phyloP scores from a whole-genome alignment of 805 yeast genomes.

The Metschnikowia orientalis region DNA sequence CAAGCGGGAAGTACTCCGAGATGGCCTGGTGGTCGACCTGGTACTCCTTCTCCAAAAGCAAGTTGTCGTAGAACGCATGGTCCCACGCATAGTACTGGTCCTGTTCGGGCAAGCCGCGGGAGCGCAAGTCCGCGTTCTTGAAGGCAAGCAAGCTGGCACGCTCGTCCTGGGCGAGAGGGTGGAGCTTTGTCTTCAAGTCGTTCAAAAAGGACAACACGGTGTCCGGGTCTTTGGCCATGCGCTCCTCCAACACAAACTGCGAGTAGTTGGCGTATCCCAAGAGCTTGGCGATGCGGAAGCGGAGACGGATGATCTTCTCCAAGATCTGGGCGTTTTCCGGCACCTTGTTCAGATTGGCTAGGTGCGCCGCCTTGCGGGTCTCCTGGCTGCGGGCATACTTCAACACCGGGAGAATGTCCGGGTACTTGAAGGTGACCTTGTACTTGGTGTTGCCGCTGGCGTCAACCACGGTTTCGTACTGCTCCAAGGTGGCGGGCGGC shows the following conservation, averaged over 20 bases:
- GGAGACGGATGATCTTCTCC: conserved; percentile 52
- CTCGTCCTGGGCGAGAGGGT: conserved; percentile 58
- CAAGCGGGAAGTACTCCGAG: conserved; percentile 74
- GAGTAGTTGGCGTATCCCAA: conserved; percentile 69
- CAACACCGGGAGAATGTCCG: conserved; percentile 74
- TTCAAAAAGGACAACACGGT: conserved; percentile 57
- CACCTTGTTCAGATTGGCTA: conserved; percentile 61
- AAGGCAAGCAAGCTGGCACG: conserved; percentile 43
- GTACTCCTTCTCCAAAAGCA: conserved; percentile 61
- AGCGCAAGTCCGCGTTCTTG: conserved; percentile 49
- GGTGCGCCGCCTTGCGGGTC: conserved; percentile 62
- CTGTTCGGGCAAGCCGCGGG: conserved; percentile 41
- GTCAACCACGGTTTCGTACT: conserved; percentile 46
- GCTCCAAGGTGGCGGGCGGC: conserved; percentile 58
- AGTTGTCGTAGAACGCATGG: conserved; percentile 59
- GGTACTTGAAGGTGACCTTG: conserved; percentile 77
- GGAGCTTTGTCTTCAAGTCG: conserved; percentile 56
- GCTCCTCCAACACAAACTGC: conserved; percentile 65
- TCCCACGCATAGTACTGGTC: conserved; percentile 63
- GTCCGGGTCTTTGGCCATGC: conserved; percentile 72
- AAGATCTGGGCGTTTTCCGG: conserved; percentile 62
- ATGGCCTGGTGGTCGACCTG: conserved; percentile 69
- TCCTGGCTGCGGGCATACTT: conserved; percentile 61
- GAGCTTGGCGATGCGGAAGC: conserved; percentile 57
- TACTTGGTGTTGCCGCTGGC: conserved; percentile 41